Conservation (phyloP, 2,329 filamentous ascomycete species). For the Penicillium polonicum region DNA sequence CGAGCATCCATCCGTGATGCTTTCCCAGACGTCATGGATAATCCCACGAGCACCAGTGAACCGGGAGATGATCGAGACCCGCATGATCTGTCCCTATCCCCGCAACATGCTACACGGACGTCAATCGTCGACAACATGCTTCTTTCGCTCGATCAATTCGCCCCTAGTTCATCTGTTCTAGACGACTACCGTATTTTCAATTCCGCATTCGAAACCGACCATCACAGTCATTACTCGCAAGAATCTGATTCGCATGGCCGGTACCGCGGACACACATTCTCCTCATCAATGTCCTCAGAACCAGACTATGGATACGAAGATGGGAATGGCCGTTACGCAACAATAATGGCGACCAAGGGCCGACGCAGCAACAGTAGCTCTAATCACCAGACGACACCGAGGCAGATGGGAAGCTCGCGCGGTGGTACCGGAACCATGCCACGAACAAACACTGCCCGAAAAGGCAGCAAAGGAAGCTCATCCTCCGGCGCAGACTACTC, state of each 20-base stretch:
- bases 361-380: slow-evolving; percentile 80
- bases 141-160: slow-evolving; percentile 81
- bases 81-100: slow-evolving; percentile 81
- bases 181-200: slow-evolving; percentile 42
- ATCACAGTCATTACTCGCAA: slow-evolving; percentile 31
- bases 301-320: slow-evolving; percentile 47
- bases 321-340: slow-evolving; percentile 41
- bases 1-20: slow-evolving; percentile 43
- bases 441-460: slow-evolving; percentile 45
- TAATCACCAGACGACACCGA: slow-evolving; percentile 61
- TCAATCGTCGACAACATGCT: slow-evolving; percentile 96
- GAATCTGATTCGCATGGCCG: slow-evolving; percentile 41
- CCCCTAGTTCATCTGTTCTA: slow-evolving; percentile 34
- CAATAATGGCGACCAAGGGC: slow-evolving; percentile 44
- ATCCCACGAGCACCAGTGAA: slow-evolving; percentile 34
- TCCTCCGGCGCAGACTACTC: slow-evolving; percentile 75
- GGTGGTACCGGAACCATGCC: slow-evolving; percentile 29
- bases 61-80: slow-evolving; percentile 44
- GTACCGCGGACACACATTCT: slow-evolving; percentile 59
- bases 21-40: slow-evolving; percentile 41
- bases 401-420: slow-evolving; percentile 63
- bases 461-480: slow-evolving; percentile 71
- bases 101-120: slow-evolving; percentile 74
- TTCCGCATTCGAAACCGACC: slow-evolving; percentile 43
- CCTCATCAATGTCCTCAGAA: slow-evolving; percentile 60